phyloP scores from a whole-genome alignment of 164 flowering plant genomes.

The Tetracentron sinense region DNA sequence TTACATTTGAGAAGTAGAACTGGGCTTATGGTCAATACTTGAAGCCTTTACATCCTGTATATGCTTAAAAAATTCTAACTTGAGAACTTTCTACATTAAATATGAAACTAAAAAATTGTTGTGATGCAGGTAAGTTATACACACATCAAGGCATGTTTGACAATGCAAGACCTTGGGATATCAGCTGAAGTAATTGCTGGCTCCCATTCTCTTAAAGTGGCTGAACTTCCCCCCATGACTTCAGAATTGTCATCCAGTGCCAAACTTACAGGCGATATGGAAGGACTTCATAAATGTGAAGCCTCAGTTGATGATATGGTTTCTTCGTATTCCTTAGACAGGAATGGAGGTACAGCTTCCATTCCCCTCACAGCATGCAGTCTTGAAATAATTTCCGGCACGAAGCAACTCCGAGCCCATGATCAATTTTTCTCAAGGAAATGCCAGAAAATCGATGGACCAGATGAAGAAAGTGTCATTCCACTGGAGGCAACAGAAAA shows the following conservation, averaged over 20 bases:
- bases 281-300: constrained; percentile 11
- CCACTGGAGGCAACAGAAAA: constrained; percentile 32
- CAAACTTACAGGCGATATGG: neutral
- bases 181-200: constrained; percentile 16
- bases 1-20: too few species aligned
- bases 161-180: constrained; percentile 32
- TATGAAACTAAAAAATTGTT: too few species aligned
- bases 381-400: neutral
- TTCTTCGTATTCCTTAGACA: constrained; percentile 6
- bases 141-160: constrained; percentile 41
- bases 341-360: constrained; percentile 3
- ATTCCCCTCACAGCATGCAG: neutral
- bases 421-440: constrained; percentile 20
- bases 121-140: constrained; percentile 38
- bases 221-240: constrained; percentile 9
- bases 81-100: too few species aligned
- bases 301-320: neutral
- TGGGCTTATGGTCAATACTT: too few species aligned
- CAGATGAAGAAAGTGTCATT: constrained; percentile 12
- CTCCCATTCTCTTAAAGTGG: constrained; percentile 8
- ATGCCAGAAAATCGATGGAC: constrained; percentile 26
- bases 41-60: too few species aligned
- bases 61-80: too few species aligned
- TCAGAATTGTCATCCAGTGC: constrained; percentile 5
- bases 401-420: constrained; percentile 6